A percentile compares a stretch with the other conserved stretches of the same genome.
Evolutionary conservation across 179 eudicot genomes (phyloP).

Genomic region (Beta corolliflora): DNA sequence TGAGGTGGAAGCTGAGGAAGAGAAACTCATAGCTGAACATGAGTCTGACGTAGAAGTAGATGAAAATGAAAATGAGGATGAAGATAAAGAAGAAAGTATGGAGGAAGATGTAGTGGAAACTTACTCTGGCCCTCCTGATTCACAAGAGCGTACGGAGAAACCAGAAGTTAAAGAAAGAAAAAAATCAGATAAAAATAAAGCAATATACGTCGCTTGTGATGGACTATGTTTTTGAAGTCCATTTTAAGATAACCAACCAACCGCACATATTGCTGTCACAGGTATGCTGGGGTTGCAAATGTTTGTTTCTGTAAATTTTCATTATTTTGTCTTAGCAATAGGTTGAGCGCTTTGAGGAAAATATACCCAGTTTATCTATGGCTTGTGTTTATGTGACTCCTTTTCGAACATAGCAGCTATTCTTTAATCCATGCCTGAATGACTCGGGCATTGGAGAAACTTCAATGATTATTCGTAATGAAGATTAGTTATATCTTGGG

Average conservation of each 20-base stretch:
- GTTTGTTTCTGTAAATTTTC: background rate
- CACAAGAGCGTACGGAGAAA: slow-evolving; percentile 24
- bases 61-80: slow-evolving; percentile 28
- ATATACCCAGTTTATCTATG: background rate
- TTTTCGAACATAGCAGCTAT: background rate
- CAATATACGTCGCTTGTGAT: slow-evolving; percentile 35
- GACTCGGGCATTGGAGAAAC: background rate
- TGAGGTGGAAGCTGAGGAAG: slow-evolving; percentile 36
- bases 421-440: background rate
- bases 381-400: background rate
- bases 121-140: slow-evolving; percentile 29
- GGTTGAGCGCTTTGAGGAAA: background rate
- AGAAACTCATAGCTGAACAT: slow-evolving; percentile 28
- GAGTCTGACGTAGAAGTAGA: slow-evolving; percentile 33
- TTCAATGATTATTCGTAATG: background rate
- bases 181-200: slow-evolving; percentile 25
- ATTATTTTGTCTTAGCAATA: background rate
- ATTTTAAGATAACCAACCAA: slow-evolving; percentile 55
- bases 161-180: slow-evolving; percentile 19
- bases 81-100: slow-evolving; percentile 31
- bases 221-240: slow-evolving; percentile 64
- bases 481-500: too few species aligned
- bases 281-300: slow-evolving; percentile 44
- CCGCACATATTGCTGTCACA: slow-evolving; percentile 82
- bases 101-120: slow-evolving; percentile 28